Conservation (phyloP, 75 land plant genomes). For the Cunninghamia lanceolata region DNA sequence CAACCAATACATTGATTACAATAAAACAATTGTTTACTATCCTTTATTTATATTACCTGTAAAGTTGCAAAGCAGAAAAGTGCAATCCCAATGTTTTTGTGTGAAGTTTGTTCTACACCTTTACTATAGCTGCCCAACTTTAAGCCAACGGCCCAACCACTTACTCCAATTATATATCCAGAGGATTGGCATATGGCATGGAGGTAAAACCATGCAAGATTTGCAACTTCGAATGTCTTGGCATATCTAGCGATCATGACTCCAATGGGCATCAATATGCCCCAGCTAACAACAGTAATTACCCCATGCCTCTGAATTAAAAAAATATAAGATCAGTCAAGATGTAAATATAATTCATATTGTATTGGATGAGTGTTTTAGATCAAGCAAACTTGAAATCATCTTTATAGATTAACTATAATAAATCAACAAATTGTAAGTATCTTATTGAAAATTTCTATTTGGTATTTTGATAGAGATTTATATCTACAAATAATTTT, state of each 20-base stretch:
- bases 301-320: constrained; percentile 65
- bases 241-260: constrained; percentile 59
- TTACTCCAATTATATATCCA: constrained; percentile 64
- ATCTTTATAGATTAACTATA: background rate
- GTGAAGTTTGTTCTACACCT: constrained; percentile 24
- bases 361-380: background rate
- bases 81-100: constrained; percentile 58
- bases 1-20: too few species aligned
- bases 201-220: constrained; percentile 79
- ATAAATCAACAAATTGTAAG: too few species aligned
- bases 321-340: background rate
- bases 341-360: background rate
- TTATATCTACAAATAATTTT: too few species aligned
- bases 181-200: constrained; percentile 60
- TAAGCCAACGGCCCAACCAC: constrained; percentile 75
- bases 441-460: too few species aligned
- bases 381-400: background rate
- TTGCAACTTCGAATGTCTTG: constrained; percentile 39
- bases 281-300: constrained; percentile 69
- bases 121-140: constrained; percentile 39
- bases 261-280: constrained; percentile 70
- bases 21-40: background rate
- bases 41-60: constrained; percentile 37
- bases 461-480: too few species aligned
- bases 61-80: constrained; percentile 68